phyloP scores from a whole-genome alignment of 371 early-diverging fungal species.

The Coemansia sp. region DNA sequence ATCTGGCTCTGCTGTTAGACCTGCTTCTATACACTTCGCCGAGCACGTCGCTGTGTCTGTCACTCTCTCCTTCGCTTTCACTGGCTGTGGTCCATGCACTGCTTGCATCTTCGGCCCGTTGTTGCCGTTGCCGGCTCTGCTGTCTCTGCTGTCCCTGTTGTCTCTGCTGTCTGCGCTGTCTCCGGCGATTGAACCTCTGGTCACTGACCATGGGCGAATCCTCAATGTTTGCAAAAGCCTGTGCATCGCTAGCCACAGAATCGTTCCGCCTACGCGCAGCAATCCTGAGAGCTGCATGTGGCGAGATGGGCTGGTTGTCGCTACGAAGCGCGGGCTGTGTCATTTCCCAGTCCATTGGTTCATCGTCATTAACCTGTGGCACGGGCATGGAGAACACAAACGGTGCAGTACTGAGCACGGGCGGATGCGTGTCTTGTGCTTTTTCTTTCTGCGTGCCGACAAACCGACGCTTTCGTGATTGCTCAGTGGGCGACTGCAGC shows the following conservation, averaged over 20 bases:
- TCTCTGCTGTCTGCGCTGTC: slow-evolving; percentile 14
- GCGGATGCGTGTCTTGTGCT: neutral
- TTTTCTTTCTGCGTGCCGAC: neutral
- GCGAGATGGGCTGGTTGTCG: slow-evolving; percentile 44
- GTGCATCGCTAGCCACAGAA: neutral
- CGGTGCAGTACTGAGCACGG: slow-evolving; percentile 29
- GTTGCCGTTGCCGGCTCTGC: neutral
- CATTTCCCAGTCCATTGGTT: slow-evolving; percentile 35
- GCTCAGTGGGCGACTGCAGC: slow-evolving; percentile 20
- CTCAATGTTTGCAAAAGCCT: slow-evolving; percentile 7
- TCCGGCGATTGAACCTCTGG: slow-evolving; percentile 17
- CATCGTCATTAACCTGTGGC: neutral
- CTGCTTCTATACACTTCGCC: neutral
- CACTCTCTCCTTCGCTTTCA: neutral
- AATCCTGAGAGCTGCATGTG: slow-evolving; percentile 37
- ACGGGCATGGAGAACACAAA: slow-evolving; percentile 43
- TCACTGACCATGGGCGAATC: slow-evolving; percentile 16
- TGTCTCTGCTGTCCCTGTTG: slow-evolving; percentile 7
- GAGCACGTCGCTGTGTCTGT: neutral
- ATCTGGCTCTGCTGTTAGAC: neutral
- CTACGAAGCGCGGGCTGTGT: neutral
- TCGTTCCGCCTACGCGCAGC: slow-evolving; percentile 15
- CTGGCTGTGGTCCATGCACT: slow-evolving; percentile 26
- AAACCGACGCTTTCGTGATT: slow-evolving; percentile 22
- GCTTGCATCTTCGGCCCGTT: neutral